These are phyloP conservation scores for Cutaneotrichosporon sp. DNA, from an alignment of 1,284 basidiomycete species.

Conservation along the genomic window DNA sequence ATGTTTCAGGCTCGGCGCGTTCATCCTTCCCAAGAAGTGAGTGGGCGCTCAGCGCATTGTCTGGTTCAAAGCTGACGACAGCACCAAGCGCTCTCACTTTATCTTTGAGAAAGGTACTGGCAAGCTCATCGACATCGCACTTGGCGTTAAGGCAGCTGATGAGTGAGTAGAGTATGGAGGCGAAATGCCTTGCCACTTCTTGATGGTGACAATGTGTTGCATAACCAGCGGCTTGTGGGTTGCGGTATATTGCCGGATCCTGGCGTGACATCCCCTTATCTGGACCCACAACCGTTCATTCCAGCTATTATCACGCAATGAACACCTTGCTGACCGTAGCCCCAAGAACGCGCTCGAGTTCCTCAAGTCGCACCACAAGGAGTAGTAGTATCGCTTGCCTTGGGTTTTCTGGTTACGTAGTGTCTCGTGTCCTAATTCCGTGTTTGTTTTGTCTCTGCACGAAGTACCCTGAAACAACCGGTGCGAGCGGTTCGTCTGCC, in stretches of 20 bases:
- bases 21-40: conserved; percentile 59
- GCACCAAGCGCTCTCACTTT: conserved; percentile 83
- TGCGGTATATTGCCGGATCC: too few relatives aligned
- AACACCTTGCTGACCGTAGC: conserved; percentile 26
- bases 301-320: too few relatives aligned
- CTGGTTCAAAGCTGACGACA: conserved; percentile 12
- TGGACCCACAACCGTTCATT: too few relatives aligned
- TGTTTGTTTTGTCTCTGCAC: background rate
- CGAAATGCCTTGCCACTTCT: too few relatives aligned
- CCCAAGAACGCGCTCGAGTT: conserved; percentile 29
- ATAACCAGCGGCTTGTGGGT: too few relatives aligned
- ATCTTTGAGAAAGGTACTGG: conserved; percentile 78
- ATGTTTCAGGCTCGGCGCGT: conserved; percentile 62
- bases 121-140: conserved; percentile 71
- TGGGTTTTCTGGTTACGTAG: background rate
- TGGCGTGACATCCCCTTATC: too few relatives aligned
- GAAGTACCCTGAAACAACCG: too few relatives aligned
- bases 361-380: conserved; percentile 30
- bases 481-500: too few relatives aligned
- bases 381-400: too few relatives aligned
- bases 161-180: too few relatives aligned
- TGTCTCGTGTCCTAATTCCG: background rate
- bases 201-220: too few relatives aligned
- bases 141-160: conserved; percentile 76
- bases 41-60: conserved; percentile 10